Conservation (phyloP, 768 basidiomycete genomes). For the Strobilomyces confusus region DNA sequence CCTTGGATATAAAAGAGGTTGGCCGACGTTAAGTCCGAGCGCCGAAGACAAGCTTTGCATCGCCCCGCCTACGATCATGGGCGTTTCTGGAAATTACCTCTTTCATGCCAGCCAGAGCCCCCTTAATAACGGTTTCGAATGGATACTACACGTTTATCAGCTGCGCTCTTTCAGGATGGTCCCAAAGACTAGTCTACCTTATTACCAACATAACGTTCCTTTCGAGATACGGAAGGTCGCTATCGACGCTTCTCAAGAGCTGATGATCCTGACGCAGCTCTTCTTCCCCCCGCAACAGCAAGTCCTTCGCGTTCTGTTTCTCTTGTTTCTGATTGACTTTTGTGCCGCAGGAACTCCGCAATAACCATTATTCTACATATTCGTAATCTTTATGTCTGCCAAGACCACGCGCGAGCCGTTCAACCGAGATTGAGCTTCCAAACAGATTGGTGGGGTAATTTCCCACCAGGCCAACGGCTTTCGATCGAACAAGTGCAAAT, state of each 20-base stretch:
- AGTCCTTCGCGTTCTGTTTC: background rate
- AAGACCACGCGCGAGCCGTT: slow-evolving; percentile 46
- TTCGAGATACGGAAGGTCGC: slow-evolving; percentile 33
- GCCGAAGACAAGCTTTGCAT: slow-evolving; percentile 31
- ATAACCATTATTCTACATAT: slow-evolving; percentile 40
- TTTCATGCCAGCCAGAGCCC: slow-evolving; percentile 33
- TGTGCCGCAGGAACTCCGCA: slow-evolving; percentile 21
- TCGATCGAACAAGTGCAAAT: slow-evolving; percentile 29
- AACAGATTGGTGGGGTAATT: slow-evolving; percentile 34
- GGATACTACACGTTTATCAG: slow-evolving; percentile 33
- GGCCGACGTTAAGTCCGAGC: slow-evolving; percentile 30
- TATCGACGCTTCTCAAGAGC: slow-evolving; percentile 28
- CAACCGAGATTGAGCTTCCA: slow-evolving; percentile 27
- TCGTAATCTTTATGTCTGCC: slow-evolving; percentile 52
- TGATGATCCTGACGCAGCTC: slow-evolving; percentile 31
- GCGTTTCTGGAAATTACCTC: slow-evolving; percentile 30
- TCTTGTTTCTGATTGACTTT: background rate
- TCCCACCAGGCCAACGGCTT: slow-evolving; percentile 31
- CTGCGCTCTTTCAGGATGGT: slow-evolving; percentile 30
- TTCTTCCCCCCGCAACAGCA: slow-evolving; percentile 28
- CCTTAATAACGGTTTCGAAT: slow-evolving; percentile 30
- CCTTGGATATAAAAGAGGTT: slow-evolving; percentile 31
- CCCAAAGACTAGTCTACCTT: slow-evolving; percentile 24
- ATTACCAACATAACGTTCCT: slow-evolving; percentile 30
- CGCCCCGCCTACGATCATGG: slow-evolving; percentile 31